Base-by-base conservation (phyloP, 2,329 filamentous ascomycete genomes). In the Cladosporium colombiae region DNA sequence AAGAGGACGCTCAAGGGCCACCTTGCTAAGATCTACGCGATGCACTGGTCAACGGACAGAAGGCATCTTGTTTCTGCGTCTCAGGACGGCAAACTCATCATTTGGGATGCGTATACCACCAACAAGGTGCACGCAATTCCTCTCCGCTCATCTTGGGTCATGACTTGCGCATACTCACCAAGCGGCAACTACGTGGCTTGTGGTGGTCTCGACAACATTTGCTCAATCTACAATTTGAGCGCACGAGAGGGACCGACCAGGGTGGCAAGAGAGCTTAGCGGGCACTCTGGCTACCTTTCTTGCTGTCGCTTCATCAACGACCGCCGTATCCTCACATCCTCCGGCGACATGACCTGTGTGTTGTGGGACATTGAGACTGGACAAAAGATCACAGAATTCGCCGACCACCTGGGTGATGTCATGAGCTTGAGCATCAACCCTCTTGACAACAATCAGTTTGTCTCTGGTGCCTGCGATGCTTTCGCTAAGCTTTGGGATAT, bases 341-440 rank as follows among this genome's bases (percentile, higher is more conserved):
- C 95, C 2, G 95, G 95, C 70, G 95, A 99, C 78, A 99, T 99
- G 95, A 99, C 95, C 62, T 99, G 95, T 80, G 97, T 98, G 90
- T 91, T 98, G 77, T 99, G 95, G 95, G 95, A 99, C 83, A 94
- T 99, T 70, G 95, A 99, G 82, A 96, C 94, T 0, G 95, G 95
- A 65, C 92, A 93, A 71, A 97, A 97, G 83, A 91, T 97, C 50
- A 96, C 93, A 76, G 95, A 99, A 79, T 99, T 98, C 73, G 95
- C 95, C 76, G 95, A 99, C 81, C 95, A 99, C 78, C 86, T 99
- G 13, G 95, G 95, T 77, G 95, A 99, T 77, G 95, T 99, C 73
- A 99, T 99, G 95, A 98, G 94, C 84, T 93, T 98, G 82, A 98
- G 94, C 86, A 91, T 99, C 80, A 98, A 99, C 83, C 95, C 95